phyloP scores from a whole-genome alignment of 1,284 basidiomycete genomes.

The Leccinum huronense region DNA sequence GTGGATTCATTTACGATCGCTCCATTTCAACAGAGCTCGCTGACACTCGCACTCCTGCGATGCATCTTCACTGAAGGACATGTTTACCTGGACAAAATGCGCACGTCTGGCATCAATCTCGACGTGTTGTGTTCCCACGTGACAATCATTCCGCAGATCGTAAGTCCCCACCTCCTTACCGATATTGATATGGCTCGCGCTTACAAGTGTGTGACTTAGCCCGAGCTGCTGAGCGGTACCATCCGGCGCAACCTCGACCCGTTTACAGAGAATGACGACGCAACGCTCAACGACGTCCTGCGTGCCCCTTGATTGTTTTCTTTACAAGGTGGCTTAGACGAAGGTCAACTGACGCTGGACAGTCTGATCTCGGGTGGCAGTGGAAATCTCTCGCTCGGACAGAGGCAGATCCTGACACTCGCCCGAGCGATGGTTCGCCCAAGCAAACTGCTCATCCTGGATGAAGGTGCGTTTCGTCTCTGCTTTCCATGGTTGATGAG shows the following conservation, averaged over 20 bases:
- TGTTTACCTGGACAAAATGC: conserved; percentile 52
- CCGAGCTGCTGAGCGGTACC: conserved; percentile 41
- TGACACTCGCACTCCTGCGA: conserved; percentile 52
- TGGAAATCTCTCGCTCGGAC: conserved; percentile 67
- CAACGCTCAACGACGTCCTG: conserved; percentile 53
- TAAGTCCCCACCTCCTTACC: background rate
- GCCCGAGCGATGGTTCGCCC: conserved; percentile 38
- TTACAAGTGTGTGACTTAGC: background rate
- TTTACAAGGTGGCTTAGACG: conserved; percentile 48
- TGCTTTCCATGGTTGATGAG: conserved; percentile 44
- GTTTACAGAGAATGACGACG: conserved; percentile 72
- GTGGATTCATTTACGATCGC: background rate
- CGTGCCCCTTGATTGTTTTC: conserved; percentile 55
- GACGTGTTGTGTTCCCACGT: conserved; percentile 8
- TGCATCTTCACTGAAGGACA: conserved; percentile 58
- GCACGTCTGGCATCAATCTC: conserved; percentile 32
- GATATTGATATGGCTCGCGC: too few species aligned
- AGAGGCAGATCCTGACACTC: conserved; percentile 61
- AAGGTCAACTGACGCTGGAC: conserved; percentile 32
- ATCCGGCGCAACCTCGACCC: conserved; percentile 65
- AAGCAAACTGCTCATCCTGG: conserved; percentile 34
- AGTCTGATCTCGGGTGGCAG: conserved; percentile 58
- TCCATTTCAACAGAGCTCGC: conserved; percentile 38
- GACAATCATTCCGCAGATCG: conserved; percentile 6
- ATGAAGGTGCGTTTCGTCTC: conserved; percentile 42